phyloP scores from a whole-genome alignment of 768 basidiomycete genomes.

The Tremella mesenterica region DNA sequence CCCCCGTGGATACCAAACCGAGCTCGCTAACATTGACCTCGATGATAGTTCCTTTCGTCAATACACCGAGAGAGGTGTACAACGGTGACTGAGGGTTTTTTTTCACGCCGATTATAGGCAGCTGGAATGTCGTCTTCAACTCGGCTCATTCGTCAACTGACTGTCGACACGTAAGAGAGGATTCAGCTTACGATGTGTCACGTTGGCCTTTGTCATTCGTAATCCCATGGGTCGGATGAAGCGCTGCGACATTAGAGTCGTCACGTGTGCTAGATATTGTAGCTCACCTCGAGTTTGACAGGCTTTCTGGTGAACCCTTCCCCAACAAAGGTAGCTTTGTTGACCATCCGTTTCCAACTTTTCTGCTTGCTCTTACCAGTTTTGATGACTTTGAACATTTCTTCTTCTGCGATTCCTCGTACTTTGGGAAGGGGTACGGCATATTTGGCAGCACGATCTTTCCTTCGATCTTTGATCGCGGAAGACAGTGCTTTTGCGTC shows the following conservation, averaged over 20 bases:
- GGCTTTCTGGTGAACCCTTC: conserved; percentile 97
- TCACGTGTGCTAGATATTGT: not conserved
- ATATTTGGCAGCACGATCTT: conserved; percentile 98
- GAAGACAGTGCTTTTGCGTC: conserved; percentile 92
- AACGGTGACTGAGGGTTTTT: conserved; percentile 95
- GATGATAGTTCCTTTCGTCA: conserved; percentile 96
- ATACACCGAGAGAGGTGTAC: conserved; percentile 56
- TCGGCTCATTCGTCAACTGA: conserved; percentile 56
- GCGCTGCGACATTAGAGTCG: conserved; percentile 46
- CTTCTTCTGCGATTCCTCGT: conserved; percentile 94
- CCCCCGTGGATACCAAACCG: conserved; percentile 93
- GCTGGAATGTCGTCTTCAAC: conserved; percentile 95
- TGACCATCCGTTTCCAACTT: conserved; percentile 98
- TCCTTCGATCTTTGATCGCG: conserved; percentile 96
- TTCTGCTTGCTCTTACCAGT: conserved; percentile 94
- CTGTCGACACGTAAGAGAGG: not conserved
- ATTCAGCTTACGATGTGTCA: conserved; percentile 81
- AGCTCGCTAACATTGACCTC: conserved; percentile 99
- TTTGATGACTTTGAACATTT: conserved; percentile 99
- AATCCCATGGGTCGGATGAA: conserved; percentile 97
- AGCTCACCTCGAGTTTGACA: conserved; percentile 76
- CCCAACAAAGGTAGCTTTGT: conserved; percentile 97
- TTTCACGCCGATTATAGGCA: conserved; percentile 95
- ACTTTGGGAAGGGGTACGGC: conserved; percentile 95
- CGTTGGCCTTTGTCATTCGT: conserved; percentile 95